A percentile compares a stretch with the other conserved stretches of the same genome.
Evolutionary conservation across 2,329 filamentous ascomycete genomes (phyloP).

Genomic region (Cordyceps militaris): DNA sequence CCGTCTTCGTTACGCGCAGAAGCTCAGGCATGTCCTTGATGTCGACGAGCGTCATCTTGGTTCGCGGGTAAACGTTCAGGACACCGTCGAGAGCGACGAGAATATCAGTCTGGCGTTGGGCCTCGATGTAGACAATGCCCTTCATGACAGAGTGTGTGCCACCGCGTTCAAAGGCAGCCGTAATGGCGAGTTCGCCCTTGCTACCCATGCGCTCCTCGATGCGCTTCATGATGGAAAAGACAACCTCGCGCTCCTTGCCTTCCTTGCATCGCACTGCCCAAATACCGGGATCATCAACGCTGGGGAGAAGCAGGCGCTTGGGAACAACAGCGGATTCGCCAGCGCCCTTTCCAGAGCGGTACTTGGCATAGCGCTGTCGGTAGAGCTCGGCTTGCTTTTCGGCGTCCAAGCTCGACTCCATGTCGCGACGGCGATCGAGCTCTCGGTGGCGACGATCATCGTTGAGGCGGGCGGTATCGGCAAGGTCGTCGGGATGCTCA

Average conservation of each 20-base stretch:
- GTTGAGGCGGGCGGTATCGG: constrained; percentile 69
- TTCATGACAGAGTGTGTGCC: constrained; percentile 73
- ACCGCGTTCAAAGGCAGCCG: constrained; percentile 85
- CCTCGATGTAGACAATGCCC: constrained; percentile 93
- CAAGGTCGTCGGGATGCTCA: constrained; percentile 83
- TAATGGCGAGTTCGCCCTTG: constrained; percentile 76
- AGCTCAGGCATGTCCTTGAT: constrained; percentile 98
- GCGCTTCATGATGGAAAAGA: constrained; percentile 82
- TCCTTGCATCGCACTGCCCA: constrained; percentile 92
- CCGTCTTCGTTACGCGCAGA: constrained; percentile 81
- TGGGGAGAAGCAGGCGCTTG: constrained; percentile 79
- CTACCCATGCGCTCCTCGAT: constrained; percentile 73
- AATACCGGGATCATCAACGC: constrained; percentile 91
- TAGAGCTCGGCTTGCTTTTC: constrained; percentile 87
- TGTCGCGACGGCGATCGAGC: constrained; percentile 84
- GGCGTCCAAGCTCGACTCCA: constrained; percentile 81
- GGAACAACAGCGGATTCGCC: constrained; percentile 72
- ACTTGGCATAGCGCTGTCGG: constrained; percentile 85
- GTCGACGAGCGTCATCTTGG: constrained; percentile 79
- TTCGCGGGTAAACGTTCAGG: constrained; percentile 82
- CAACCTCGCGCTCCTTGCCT: constrained; percentile 88
- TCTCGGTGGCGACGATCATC: constrained; percentile 92
- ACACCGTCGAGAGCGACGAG: constrained; percentile 75
- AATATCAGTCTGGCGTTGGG: constrained; percentile 79
- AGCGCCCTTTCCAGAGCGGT: constrained; percentile 59